Conservation (phyloP, 2,329 filamentous ascomycete genomes). For the Sphaceloma murrayae region DNA sequence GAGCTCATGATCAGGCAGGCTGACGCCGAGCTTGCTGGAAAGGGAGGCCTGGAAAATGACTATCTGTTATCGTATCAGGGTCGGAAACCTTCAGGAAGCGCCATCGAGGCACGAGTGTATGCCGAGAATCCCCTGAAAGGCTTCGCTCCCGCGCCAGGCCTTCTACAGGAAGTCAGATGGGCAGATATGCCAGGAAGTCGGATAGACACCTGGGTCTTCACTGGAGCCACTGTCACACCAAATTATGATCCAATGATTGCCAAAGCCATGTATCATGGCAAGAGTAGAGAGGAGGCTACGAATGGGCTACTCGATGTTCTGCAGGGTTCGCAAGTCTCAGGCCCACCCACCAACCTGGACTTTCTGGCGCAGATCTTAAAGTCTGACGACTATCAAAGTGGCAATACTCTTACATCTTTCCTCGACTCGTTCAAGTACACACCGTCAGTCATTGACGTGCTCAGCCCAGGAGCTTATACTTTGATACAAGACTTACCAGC, state of each 20-base stretch:
- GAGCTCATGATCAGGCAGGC: slow-evolving; percentile 49
- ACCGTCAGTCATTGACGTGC: slow-evolving; percentile 46
- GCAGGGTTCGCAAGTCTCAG: slow-evolving; percentile 39
- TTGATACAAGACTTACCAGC: slow-evolving; percentile 51
- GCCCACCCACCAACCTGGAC: slow-evolving; percentile 49
- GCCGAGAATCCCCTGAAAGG: slow-evolving; percentile 50
- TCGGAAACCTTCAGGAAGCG: no score
- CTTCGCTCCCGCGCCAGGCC: slow-evolving; percentile 51
- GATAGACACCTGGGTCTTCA: slow-evolving; percentile 55
- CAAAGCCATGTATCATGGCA: slow-evolving; percentile 48
- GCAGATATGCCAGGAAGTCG: slow-evolving; percentile 37
- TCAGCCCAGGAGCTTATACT: slow-evolving; percentile 49
- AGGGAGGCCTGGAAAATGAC: slow-evolving; percentile 35
- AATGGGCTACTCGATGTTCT: slow-evolving; percentile 38
- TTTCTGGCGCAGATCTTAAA: slow-evolving; percentile 45
- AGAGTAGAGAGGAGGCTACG: slow-evolving; percentile 35
- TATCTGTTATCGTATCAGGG: no score
- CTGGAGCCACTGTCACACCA: slow-evolving; percentile 47
- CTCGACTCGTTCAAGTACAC: slow-evolving; percentile 42
- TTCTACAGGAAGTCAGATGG: slow-evolving; percentile 49
- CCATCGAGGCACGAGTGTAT: slow-evolving; percentile 47
- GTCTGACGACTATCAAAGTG: slow-evolving; percentile 38
- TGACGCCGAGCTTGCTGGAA: slow-evolving; percentile 40
- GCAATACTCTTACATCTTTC: slow-evolving; percentile 49
- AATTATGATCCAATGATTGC: slow-evolving; percentile 50